phyloP scores from a whole-genome alignment of 2,329 filamentous ascomycete genomes.

The Coleophoma eucalyptorum region DNA sequence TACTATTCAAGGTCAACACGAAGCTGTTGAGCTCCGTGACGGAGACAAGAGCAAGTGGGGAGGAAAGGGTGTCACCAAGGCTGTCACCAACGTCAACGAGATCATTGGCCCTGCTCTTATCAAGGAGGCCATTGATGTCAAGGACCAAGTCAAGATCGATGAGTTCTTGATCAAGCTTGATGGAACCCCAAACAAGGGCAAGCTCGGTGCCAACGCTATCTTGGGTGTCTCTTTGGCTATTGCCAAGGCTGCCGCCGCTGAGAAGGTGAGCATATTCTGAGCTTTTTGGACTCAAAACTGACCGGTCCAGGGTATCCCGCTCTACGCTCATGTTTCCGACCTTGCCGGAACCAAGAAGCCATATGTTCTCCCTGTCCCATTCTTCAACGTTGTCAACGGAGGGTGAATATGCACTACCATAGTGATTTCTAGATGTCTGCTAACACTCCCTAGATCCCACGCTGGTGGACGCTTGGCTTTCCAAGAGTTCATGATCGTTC shows the following conservation, averaged over 20 bases:
- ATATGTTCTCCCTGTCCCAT: constrained; percentile 84
- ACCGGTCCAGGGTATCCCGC: constrained; percentile 60
- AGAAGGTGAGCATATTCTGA: constrained; percentile 55
- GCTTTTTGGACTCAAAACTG: constrained; percentile 4
- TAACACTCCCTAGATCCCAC: constrained; percentile 65
- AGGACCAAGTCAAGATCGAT: constrained; percentile 82
- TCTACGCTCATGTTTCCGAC: constrained; percentile 85
- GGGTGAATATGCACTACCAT: constrained; percentile 31
- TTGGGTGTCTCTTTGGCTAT: constrained; percentile 80
- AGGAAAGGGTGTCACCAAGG: constrained; percentile 85
- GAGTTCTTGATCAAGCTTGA: constrained; percentile 83
- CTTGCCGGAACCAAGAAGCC: constrained; percentile 88
- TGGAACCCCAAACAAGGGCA: constrained; percentile 81
- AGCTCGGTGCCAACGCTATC: constrained; percentile 85
- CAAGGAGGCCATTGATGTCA: constrained; percentile 78
- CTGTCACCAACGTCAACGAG: constrained; percentile 81
- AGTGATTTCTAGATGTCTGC: constrained; percentile 1
- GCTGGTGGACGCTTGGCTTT: constrained; percentile 93
- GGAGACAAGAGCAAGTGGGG: constrained; percentile 83
- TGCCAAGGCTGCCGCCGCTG: constrained; percentile 84
- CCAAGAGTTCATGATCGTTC: constrained; percentile 96
- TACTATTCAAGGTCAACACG: constrained; percentile 66
- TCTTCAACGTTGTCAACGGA: constrained; percentile 92
- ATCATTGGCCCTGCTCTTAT: constrained; percentile 78
- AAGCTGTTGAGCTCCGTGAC: constrained; percentile 88